phyloP scores from a whole-genome alignment of 768 basidiomycete species.

The Lyophyllum atratum region DNA sequence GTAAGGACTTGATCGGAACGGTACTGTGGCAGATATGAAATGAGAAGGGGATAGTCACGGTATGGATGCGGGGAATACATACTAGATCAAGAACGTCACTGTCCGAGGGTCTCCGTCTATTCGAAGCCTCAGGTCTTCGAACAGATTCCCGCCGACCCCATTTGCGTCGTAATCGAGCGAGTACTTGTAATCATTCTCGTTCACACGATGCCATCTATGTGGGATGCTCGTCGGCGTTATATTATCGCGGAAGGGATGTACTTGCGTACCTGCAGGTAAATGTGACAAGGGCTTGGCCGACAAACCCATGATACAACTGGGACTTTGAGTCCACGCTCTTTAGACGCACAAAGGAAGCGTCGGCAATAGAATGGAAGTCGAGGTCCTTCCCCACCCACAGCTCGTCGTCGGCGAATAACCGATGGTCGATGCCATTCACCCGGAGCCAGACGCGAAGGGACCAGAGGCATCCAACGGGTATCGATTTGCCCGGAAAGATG shows the following conservation, averaged over 20 bases:
- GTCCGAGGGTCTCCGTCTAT: slow-evolving; percentile 56
- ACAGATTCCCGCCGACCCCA: slow-evolving; percentile 55
- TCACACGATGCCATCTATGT: slow-evolving; percentile 51
- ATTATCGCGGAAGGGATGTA: background rate
- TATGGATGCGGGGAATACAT: slow-evolving; percentile 21
- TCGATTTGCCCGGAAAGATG: slow-evolving; percentile 58
- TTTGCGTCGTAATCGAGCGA: slow-evolving; percentile 67
- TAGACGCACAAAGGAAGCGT: slow-evolving; percentile 57
- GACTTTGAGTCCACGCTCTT: slow-evolving; percentile 42
- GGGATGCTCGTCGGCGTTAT: background rate
- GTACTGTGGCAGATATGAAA: slow-evolving; percentile 30
- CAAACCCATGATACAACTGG: slow-evolving; percentile 54
- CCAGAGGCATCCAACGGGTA: slow-evolving; percentile 56
- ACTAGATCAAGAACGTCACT: slow-evolving; percentile 65
- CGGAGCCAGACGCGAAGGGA: slow-evolving; percentile 68
- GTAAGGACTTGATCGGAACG: slow-evolving; percentile 54
- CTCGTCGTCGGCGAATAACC: slow-evolving; percentile 64
- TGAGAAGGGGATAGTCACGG: background rate
- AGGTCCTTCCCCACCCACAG: slow-evolving; percentile 69
- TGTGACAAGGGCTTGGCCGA: slow-evolving; percentile 58
- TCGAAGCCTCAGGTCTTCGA: slow-evolving; percentile 53
- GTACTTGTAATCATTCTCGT: slow-evolving; percentile 49
- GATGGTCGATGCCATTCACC: slow-evolving; percentile 57
- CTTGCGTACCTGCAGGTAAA: slow-evolving; percentile 52
- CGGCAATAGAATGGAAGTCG: slow-evolving; percentile 57